Percentiles rank a stretch among this genome's conserved stretches.
These are phyloP conservation scores for Magnusiomyces suaveolens DNA, from an alignment of 1,139 yeast species.

Conservation along the genomic window DNA sequence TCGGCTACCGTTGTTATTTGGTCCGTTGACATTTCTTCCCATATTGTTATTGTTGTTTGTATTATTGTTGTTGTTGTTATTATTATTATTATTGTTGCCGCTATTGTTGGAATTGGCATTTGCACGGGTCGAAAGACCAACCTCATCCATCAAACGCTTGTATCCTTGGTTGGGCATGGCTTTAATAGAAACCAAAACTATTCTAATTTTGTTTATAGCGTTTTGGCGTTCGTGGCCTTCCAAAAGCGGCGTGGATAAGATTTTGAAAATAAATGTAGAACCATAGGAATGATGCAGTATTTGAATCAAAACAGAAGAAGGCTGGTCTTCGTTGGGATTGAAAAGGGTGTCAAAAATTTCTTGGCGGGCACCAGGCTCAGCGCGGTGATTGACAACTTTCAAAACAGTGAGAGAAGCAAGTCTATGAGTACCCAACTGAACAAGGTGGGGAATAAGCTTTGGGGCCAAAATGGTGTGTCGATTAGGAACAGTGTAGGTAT, in stretches of 20 bases:
- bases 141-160: conserved; percentile 84
- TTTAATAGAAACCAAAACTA: conserved; percentile 49
- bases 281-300: conserved; percentile 62
- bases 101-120: conserved; percentile 5
- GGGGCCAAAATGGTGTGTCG: conserved; percentile 49
- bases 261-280: conserved; percentile 73
- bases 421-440: conserved; percentile 67
- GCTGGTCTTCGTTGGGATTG: conserved; percentile 24
- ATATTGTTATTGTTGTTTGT: background rate
- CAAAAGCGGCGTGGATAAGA: conserved; percentile 36
- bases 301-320: conserved; percentile 37
- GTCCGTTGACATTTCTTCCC: background rate
- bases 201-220: conserved; percentile 51
- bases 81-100: background rate
- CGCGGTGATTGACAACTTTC: conserved; percentile 60
- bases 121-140: conserved; percentile 44
- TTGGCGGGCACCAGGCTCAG: conserved; percentile 54
- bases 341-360: conserved; percentile 56
- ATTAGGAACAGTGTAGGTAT: conserved; percentile 62
- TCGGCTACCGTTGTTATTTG: background rate
- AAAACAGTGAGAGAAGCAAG: conserved; percentile 75
- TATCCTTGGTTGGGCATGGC: conserved; percentile 59
- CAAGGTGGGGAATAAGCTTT: conserved; percentile 53
- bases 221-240: conserved; percentile 44
- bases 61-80: background rate